These are phyloP conservation scores for Ophiocordyceps unilateralis DNA, from an alignment of 2,329 filamentous ascomycete species.

Conservation along the genomic window DNA sequence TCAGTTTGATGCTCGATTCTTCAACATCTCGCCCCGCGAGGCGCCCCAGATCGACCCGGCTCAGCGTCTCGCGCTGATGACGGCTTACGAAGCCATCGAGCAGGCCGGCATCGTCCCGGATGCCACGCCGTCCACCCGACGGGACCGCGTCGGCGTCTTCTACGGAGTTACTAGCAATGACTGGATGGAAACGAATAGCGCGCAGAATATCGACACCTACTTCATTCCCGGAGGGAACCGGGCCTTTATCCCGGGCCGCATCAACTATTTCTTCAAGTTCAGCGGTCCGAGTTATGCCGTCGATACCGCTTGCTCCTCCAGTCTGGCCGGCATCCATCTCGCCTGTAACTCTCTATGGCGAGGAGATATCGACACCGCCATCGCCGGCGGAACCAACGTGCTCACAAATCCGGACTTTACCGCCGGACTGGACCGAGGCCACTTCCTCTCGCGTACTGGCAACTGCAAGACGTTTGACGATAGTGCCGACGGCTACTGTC, in stretches of 20 bases:
- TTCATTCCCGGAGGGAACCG: constrained; percentile 25
- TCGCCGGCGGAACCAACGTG: constrained; percentile 62
- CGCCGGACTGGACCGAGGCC: constrained; percentile 55
- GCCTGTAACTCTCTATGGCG: constrained; percentile 51
- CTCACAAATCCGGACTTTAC: constrained; percentile 53
- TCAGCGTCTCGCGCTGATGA: constrained; percentile 45
- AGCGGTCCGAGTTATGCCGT: constrained; percentile 54
- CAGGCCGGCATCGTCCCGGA: constrained; percentile 48
- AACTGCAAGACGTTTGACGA: constrained; percentile 61
- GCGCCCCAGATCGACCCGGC: constrained; percentile 44
- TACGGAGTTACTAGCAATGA: constrained; percentile 64
- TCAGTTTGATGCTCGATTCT: constrained; percentile 51
- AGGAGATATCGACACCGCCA: constrained; percentile 63
- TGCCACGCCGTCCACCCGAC: constrained; percentile 45
- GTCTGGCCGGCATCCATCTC: constrained; percentile 53
- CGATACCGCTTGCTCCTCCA: constrained; percentile 64
- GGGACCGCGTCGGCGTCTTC: constrained; percentile 48
- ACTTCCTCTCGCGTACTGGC: constrained; percentile 47
- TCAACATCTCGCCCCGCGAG: constrained; percentile 57
- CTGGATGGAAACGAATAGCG: constrained; percentile 59
- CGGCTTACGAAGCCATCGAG: constrained; percentile 52
- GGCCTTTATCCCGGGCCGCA: constrained; percentile 13
- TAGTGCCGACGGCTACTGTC: constrained; percentile 66
- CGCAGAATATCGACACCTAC: constrained; percentile 49
- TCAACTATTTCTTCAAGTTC: constrained; percentile 64